Evolutionary conservation across 2,329 filamentous ascomycete genomes (phyloP), one percentile per base, ranked within the genome.

Genomic region (Fusarium illudens): DNA sequence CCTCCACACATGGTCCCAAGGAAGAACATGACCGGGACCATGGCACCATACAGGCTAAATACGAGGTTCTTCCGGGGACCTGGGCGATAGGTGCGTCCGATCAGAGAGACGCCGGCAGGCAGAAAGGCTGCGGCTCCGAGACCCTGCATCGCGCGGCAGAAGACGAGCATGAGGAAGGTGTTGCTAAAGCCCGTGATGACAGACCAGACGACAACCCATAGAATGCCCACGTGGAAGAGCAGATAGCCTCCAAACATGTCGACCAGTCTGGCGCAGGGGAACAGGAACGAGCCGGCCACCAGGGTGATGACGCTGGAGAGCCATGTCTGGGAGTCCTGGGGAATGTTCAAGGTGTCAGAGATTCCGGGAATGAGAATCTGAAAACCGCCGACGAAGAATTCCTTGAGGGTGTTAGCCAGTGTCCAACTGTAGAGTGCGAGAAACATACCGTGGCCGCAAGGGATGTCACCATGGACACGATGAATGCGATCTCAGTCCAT

Each of bases 361-460:
- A 95, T 78, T 0, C 86, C 87, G 1, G 92, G 92, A 1, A 93
- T 79, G 25, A 94, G 86, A 69, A 91, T 89, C 50, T 84, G 85
- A 75, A 93, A 94, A 15, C 92, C 92, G 54, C 89, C 91, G 37
- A 94, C 86, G 75, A 90, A 89, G 76, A 90, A 93, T 77, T 93
- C 91, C 83, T 87, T 34, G 19, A 36, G 39, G 22, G 29, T 6
- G 32, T 62, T 17, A 53, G 25, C 22, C 12, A 58, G 39, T 36
- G 36, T 32, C 12, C 10, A 46, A 29, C 13, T 36, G 20, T 32
- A 25, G 32, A 49, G 25, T 22, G 19, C 22, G 33, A 44, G 10
- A 48, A 32, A 77, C 83, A 58, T 77, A 86, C 84, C 44, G 86
- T 82, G 71, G 89, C 81, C 46, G 89, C 83, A 74, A 89, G 86